Evolutionary conservation across 257 asterid genomes (phyloP).

Genomic region (Handroanthus guayacan): DNA sequence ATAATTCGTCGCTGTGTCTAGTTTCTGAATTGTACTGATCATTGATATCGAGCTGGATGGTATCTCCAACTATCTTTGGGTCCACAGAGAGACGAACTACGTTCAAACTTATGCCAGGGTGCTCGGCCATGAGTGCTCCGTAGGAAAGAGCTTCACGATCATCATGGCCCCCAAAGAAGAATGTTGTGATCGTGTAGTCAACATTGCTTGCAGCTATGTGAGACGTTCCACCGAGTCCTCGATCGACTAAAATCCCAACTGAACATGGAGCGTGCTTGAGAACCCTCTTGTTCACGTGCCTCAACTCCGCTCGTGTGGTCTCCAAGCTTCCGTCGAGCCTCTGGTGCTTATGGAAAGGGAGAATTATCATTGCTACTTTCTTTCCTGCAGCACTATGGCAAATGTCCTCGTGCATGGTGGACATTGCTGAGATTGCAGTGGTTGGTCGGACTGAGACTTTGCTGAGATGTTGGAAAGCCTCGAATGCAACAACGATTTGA

Average conservation of each 20-base stretch:
- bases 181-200: slow-evolving; percentile 40
- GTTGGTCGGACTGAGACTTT: slow-evolving; percentile 51
- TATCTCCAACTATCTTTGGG: slow-evolving; percentile 37
- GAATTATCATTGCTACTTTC: slow-evolving; percentile 47
- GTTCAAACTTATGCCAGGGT: slow-evolving; percentile 52
- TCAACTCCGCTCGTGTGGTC: slow-evolving; percentile 46
- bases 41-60: slow-evolving; percentile 34
- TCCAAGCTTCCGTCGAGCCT: slow-evolving; percentile 49
- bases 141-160: slow-evolving; percentile 61
- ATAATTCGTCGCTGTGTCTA: slow-evolving; percentile 39
- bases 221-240: slow-evolving; percentile 57
- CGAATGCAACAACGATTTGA: slow-evolving; percentile 53
- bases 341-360: slow-evolving; percentile 55
- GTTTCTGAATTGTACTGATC: background rate
- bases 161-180: slow-evolving; percentile 60
- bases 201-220: slow-evolving; percentile 56
- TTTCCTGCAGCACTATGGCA: slow-evolving; percentile 47
- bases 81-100: slow-evolving; percentile 45
- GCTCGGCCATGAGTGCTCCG: slow-evolving; percentile 57
- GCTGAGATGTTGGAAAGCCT: slow-evolving; percentile 54
- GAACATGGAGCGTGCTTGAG: slow-evolving; percentile 56
- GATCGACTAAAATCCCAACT: slow-evolving; percentile 58
- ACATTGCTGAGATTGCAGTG: slow-evolving; percentile 51
- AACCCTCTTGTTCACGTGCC: slow-evolving; percentile 50
- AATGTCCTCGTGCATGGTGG: slow-evolving; percentile 56